phyloP scores from a whole-genome alignment of 768 basidiomycete species.

The Tricholoma flavovirens region DNA sequence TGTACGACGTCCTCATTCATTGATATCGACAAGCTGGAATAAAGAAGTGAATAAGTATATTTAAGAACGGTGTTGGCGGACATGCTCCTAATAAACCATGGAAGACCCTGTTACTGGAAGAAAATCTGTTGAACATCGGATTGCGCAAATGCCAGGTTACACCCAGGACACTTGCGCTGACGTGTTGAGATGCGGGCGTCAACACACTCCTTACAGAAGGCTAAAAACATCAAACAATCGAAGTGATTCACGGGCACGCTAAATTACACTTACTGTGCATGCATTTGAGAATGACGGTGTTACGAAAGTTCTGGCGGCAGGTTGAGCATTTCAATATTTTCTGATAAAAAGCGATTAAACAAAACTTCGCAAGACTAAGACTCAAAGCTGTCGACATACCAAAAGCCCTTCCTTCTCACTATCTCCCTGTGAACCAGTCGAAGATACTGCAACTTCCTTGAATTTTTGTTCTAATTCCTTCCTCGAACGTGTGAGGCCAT shows the following conservation, averaged over 20 bases:
- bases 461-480: constrained; percentile 50
- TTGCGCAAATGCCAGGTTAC: constrained; percentile 73
- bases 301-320: constrained; percentile 73
- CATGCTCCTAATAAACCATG: not conserved
- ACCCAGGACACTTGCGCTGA: constrained; percentile 92
- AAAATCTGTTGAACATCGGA: constrained; percentile 63
- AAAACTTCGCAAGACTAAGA: not conserved
- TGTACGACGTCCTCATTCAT: not conserved
- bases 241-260: not conserved
- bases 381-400: constrained; percentile 28
- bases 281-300: constrained; percentile 81
- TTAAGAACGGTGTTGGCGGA: not conserved
- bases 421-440: constrained; percentile 6
- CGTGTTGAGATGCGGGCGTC: constrained; percentile 85
- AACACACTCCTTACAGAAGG: constrained; percentile 81
- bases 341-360: constrained; percentile 31
- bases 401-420: constrained; percentile 31
- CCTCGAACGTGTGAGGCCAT: constrained; percentile 40
- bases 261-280: constrained; percentile 70
- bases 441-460: constrained; percentile 34
- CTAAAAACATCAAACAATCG: constrained; percentile 29
- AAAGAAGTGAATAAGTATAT: not conserved
- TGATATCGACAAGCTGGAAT: not conserved
- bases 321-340: constrained; percentile 84
- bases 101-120: constrained; percentile 35